Percentiles rank a stretch among this genome's conserved stretches.
Conservation (phyloP, 306 rosid genomes). For the Vigna hirtella region DNA sequence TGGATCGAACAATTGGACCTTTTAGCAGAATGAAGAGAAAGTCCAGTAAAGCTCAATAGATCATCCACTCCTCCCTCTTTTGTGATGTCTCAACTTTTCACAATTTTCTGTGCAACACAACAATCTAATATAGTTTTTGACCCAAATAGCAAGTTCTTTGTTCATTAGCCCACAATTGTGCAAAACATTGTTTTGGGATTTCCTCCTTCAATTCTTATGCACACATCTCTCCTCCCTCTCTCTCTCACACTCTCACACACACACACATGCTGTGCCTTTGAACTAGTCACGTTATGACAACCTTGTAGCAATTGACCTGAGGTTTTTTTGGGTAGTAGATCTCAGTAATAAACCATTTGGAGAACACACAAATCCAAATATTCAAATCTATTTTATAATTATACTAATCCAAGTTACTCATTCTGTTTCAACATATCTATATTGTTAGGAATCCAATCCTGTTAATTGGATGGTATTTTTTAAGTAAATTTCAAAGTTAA, state of each 20-base stretch:
- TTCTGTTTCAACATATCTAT: no score
- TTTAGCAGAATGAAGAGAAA: conserved; percentile 92
- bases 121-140: conserved; percentile 46
- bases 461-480: no score
- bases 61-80: not conserved
- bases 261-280: not conserved
- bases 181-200: conserved; percentile 12
- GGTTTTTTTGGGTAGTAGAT: no score
- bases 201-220: not conserved
- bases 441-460: no score
- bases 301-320: no score
- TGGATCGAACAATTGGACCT: conserved; percentile 87
- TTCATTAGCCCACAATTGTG: conserved; percentile 39
- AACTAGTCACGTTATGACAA: not conserved
- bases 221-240: not conserved
- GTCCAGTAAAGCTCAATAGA: conserved; percentile 62
- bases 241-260: not conserved
- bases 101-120: conserved; percentile 32
- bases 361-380: no score
- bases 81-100: conserved; percentile 30
- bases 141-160: conserved; percentile 37
- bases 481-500: no score
- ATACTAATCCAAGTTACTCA: no score
- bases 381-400: no score
- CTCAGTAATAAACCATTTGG: no score